Evolutionary conservation across 495 filamentous ascomycete genomes (phyloP).

Genomic region (Penicillium ochrochloron): DNA sequence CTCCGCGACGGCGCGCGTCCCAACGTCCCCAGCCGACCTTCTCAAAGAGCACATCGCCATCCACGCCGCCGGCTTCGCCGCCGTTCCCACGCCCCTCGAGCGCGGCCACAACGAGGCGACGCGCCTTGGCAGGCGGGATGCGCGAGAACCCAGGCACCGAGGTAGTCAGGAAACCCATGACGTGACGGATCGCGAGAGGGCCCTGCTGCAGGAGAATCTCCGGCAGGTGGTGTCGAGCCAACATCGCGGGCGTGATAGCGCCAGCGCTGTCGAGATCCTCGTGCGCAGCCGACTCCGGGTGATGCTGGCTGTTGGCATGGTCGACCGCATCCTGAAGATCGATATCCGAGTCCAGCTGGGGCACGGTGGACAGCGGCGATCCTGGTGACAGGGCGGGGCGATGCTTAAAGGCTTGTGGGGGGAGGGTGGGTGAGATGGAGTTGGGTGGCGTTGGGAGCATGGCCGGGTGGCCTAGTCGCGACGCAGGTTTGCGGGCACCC

Average conservation of each 20-base stretch:
- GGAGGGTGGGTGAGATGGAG: conserved; percentile 89
- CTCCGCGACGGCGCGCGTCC: conserved; percentile 78
- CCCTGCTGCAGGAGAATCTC: conserved; percentile 88
- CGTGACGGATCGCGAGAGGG: conserved; percentile 88
- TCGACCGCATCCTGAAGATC: conserved; percentile 75
- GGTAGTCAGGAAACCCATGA: conserved; percentile 91
- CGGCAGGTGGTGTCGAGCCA: conserved; percentile 91
- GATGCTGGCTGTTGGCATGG: conserved; percentile 50
- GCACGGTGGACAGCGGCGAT: conserved; percentile 56
- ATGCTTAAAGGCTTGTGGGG: conserved; percentile 74
- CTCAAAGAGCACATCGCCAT: conserved; percentile 85
- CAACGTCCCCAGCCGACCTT: conserved; percentile 98
- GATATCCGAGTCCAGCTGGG: conserved; percentile 84
- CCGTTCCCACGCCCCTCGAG: conserved; percentile 74
- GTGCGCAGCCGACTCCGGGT: conserved; percentile 40
- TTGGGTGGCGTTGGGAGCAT: conserved; percentile 91
- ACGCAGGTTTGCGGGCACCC: conserved; percentile 61
- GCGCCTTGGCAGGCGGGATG: conserved; percentile 89
- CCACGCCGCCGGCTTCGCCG: conserved; percentile 63
- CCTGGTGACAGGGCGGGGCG: conserved; percentile 47
- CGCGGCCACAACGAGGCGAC: conserved; percentile 83
- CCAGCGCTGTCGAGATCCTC: conserved; percentile 70
- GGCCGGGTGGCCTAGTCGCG: conserved; percentile 58
- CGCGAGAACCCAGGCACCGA: conserved; percentile 90
- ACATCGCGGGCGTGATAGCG: conserved; percentile 80